These are phyloP conservation scores for Alternaria metachromatica DNA, from an alignment of 2,329 filamentous ascomycete genomes.

Conservation along the genomic window DNA sequence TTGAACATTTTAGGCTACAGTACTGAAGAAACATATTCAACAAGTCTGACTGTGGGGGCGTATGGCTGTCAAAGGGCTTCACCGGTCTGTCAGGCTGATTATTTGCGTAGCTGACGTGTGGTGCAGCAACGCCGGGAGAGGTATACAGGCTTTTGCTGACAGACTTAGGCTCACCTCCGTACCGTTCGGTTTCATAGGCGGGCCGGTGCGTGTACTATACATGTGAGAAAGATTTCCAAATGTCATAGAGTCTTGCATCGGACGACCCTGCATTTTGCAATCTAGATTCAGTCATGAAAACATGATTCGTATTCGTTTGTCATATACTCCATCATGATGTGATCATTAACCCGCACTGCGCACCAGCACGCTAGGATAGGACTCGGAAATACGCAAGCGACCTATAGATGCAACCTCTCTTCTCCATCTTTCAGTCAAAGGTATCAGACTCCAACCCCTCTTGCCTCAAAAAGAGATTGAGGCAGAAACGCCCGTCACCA, in stretches of 20 bases:
- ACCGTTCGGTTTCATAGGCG: too few relatives aligned
- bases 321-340: constrained; percentile 22
- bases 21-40: too few relatives aligned
- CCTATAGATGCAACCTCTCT: constrained; percentile 1
- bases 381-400: constrained; percentile 2
- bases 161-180: too few relatives aligned
- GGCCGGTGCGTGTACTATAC: background rate
- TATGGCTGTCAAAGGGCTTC: background rate
- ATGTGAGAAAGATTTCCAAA: background rate
- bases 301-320: constrained; percentile 18
- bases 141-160: too few relatives aligned
- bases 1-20: too few relatives aligned
- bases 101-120: background rate
- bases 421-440: constrained; percentile 2
- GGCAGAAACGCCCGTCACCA: constrained; percentile 9
- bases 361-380: constrained; percentile 11
- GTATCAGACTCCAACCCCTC: constrained; percentile 5
- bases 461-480: constrained; percentile 7
- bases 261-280: background rate
- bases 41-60: background rate
- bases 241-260: background rate
- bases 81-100: background rate
- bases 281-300: background rate
- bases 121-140: background rate
- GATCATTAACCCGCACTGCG: constrained; percentile 19